These are phyloP conservation scores for Thymus mandschuricus DNA, from an alignment of 257 asterid species.

Conservation along the genomic window DNA sequence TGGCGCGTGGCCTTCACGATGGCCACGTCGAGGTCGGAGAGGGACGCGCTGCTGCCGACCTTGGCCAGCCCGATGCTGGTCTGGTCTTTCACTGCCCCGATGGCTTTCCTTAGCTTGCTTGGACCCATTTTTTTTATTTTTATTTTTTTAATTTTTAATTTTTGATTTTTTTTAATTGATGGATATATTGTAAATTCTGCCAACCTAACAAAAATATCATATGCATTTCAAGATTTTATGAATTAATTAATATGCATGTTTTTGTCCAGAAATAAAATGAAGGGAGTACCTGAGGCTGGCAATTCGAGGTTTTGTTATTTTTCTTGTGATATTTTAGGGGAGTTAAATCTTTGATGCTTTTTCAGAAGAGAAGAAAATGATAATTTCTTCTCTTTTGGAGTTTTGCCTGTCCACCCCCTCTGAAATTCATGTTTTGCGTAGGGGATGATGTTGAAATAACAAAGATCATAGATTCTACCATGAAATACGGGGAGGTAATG, in stretches of 20 bases:
- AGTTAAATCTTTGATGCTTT: not conserved
- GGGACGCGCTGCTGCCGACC: conserved; percentile 66
- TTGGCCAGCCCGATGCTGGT: conserved; percentile 95
- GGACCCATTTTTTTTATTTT: conserved; percentile 57
- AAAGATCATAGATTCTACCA: conserved; percentile 38
- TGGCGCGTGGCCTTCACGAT: conserved; percentile 94
- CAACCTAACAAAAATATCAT: conserved; percentile 8
- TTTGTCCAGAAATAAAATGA: not conserved
- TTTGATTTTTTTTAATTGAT: not conserved
- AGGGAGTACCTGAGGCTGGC: conserved; percentile 16
- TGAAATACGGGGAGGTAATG: conserved; percentile 31
- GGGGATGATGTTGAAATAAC: conserved; percentile 32
- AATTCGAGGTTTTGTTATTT: too few relatives aligned
- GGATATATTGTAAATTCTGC: not conserved
- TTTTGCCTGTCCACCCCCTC: not conserved
- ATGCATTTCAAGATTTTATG: too few relatives aligned
- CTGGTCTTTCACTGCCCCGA: conserved; percentile 90
- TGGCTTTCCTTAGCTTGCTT: conserved; percentile 85
- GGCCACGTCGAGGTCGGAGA: conserved; percentile 91
- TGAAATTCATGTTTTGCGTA: conserved; percentile 7
- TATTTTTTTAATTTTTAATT: not conserved
- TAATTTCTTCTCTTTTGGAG: conserved; percentile 30
- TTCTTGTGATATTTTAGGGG: not conserved
- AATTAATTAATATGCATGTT: too few relatives aligned
- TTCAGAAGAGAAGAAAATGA: conserved; percentile 22